phyloP scores from a whole-genome alignment of 495 filamentous ascomycete genomes.

The Chaetomium cochliodes region DNA sequence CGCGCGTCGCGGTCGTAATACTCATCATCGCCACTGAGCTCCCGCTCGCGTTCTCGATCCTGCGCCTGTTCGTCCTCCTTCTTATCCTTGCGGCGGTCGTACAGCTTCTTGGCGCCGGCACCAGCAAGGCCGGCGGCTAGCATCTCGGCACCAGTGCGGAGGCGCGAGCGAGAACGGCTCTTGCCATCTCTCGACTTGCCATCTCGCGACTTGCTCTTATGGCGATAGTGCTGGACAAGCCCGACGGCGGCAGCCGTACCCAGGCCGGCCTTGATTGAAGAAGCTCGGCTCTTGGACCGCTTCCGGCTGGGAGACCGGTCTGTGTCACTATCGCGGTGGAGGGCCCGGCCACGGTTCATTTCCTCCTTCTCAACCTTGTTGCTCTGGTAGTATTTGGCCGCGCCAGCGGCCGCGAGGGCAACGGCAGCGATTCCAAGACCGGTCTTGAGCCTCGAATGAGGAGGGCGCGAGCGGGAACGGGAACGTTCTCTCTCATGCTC shows the following conservation, averaged over 20 bases:
- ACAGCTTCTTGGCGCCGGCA: slow-evolving; percentile 76
- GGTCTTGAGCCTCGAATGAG: slow-evolving; percentile 57
- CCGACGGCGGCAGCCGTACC: slow-evolving; percentile 78
- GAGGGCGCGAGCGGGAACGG: slow-evolving; percentile 54
- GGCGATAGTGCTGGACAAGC: slow-evolving; percentile 69
- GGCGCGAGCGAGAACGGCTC: slow-evolving; percentile 58
- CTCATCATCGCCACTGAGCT: slow-evolving; percentile 30
- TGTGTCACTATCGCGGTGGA: slow-evolving; percentile 53
- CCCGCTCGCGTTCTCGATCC: slow-evolving; percentile 43
- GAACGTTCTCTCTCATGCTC: slow-evolving; percentile 47
- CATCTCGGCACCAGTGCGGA: slow-evolving; percentile 58
- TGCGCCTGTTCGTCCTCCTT: slow-evolving; percentile 42
- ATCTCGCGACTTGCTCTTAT: slow-evolving; percentile 59
- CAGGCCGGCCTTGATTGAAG: slow-evolving; percentile 70
- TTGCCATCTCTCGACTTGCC: slow-evolving; percentile 46
- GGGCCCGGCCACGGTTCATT: slow-evolving; percentile 64
- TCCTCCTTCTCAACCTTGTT: slow-evolving; percentile 66
- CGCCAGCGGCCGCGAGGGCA: slow-evolving; percentile 70
- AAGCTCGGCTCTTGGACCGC: slow-evolving; percentile 60
- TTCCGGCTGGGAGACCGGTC: slow-evolving; percentile 43
- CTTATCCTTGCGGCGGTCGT: slow-evolving; percentile 63
- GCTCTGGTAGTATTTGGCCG: slow-evolving; percentile 70
- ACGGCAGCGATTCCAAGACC: slow-evolving; percentile 78
- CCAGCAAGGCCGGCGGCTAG: slow-evolving; percentile 74
- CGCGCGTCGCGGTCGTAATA: slow-evolving; percentile 31